Evolutionary conservation across 192 early-diverging fungal species (phyloP).

Genomic region (Diversispora eburnea): DNA sequence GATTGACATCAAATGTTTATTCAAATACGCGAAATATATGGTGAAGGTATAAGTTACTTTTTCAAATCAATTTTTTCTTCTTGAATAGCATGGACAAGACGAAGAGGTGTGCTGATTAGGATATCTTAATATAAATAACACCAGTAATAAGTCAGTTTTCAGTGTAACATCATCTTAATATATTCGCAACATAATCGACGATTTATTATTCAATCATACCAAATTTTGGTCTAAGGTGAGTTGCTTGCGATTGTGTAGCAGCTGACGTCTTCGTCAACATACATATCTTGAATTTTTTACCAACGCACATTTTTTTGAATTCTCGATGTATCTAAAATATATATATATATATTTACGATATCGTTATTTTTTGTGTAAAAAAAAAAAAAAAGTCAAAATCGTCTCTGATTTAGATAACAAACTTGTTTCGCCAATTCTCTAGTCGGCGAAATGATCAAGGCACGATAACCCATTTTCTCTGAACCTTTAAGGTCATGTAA

Average conservation of each 20-base stretch:
- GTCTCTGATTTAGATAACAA: not conserved
- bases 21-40: no score
- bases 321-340: conserved; percentile 76
- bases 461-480: conserved; percentile 80
- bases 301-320: conserved; percentile 67
- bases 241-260: conserved; percentile 60
- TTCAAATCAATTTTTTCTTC: conserved; percentile 72
- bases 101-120: conserved; percentile 87
- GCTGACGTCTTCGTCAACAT: conserved; percentile 83
- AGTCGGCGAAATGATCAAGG: conserved; percentile 90
- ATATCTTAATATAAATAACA: conserved; percentile 58
- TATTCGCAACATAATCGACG: no score
- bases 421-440: conserved; percentile 86
- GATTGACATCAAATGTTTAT: no score
- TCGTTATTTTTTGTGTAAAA: not conserved
- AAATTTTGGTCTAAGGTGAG: conserved; percentile 65
- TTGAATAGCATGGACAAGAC: conserved; percentile 86
- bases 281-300: conserved; percentile 75
- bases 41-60: conserved; percentile 39
- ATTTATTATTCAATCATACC: conserved; percentile 24
- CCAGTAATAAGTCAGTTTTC: no score
- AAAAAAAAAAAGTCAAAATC: not conserved
- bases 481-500: conserved; percentile 78
- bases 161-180: no score
- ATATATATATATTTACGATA: not conserved